These are phyloP conservation scores for Zizania latifolia DNA, from an alignment of 176 grass and related monocot genomes.

Conservation along the genomic window DNA sequence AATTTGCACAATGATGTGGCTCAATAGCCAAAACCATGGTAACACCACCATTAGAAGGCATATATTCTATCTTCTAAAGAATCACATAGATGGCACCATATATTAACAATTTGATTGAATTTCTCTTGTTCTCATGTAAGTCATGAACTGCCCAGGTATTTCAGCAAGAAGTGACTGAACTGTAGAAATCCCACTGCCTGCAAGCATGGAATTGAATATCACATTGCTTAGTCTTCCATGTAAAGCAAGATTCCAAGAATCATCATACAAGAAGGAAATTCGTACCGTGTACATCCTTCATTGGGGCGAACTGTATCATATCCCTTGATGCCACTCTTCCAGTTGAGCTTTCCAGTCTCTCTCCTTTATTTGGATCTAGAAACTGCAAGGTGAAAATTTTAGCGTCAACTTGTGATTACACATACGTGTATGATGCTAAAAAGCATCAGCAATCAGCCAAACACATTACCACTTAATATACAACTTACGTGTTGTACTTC, in stretches of 20 bases:
- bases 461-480: background rate
- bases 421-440: slow-evolving; percentile 6
- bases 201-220: slow-evolving; percentile 18
- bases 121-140: slow-evolving; percentile 93
- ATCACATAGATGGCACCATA: slow-evolving; percentile 6
- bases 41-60: background rate
- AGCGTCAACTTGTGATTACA: slow-evolving; percentile 8
- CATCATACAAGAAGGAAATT: background rate
- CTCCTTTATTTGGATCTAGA: slow-evolving; percentile 94
- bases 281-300: slow-evolving; percentile 78
- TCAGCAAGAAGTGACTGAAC: slow-evolving; percentile 93
- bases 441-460: slow-evolving; percentile 15
- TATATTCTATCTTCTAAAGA: slow-evolving; percentile 16
- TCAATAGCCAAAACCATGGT: slow-evolving; percentile 13
- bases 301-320: slow-evolving; percentile 89
- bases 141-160: slow-evolving; percentile 90
- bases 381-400: slow-evolving; percentile 46
- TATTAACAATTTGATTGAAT: slow-evolving; percentile 49
- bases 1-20: slow-evolving; percentile 11
- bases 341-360: slow-evolving; percentile 73
- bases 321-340: slow-evolving; percentile 85
- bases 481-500: background rate
- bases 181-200: slow-evolving; percentile 64
- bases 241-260: background rate
- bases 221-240: background rate